A percentile compares a stretch with the other conserved stretches of the same genome.
Conservation (phyloP, 2,329 filamentous ascomycete genomes). For the Parastagonospora nodorum region DNA sequence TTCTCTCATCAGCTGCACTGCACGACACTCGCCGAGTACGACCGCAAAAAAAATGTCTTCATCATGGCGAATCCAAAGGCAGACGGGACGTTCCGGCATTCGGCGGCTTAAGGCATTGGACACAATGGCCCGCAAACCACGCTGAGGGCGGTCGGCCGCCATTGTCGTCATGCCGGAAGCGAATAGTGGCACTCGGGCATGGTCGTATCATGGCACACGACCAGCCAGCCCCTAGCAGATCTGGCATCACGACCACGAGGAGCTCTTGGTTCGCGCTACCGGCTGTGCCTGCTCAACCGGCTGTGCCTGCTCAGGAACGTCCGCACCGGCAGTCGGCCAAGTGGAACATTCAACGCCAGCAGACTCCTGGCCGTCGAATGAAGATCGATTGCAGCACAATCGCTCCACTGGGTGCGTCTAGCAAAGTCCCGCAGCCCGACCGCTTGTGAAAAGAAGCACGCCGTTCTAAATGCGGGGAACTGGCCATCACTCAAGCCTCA, state of each 20-base stretch:
- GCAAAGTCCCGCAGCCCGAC: constrained; percentile 31
- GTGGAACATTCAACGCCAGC: constrained; percentile 31
- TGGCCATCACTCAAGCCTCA: constrained; percentile 32
- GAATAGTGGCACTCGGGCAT: neutral
- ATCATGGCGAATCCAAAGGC: constrained; percentile 14
- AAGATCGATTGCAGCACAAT: constrained; percentile 26
- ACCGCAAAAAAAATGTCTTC: constrained; percentile 11
- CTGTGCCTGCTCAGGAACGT: neutral
- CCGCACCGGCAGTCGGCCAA: constrained; percentile 21
- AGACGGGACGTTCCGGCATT: constrained; percentile 31
- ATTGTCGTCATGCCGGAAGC: constrained; percentile 29
- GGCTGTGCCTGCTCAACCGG: neutral
- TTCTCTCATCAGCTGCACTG: constrained; percentile 8
- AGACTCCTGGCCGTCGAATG: constrained; percentile 29
- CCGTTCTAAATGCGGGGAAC: constrained; percentile 45
- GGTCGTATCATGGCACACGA: constrained; percentile 33
- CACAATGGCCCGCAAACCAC: constrained; percentile 16
- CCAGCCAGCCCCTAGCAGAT: constrained; percentile 9
- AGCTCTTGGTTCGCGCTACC: neutral
- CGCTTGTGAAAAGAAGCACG: constrained; percentile 39
- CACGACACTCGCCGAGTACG: constrained; percentile 19
- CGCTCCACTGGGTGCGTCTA: constrained; percentile 31
- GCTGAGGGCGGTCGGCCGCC: constrained; percentile 6
- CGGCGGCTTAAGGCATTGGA: constrained; percentile 26
- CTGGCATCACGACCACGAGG: constrained; percentile 4